These are phyloP conservation scores for Terana coerulea DNA, from an alignment of 768 basidiomycete genomes.

Conservation along the genomic window DNA sequence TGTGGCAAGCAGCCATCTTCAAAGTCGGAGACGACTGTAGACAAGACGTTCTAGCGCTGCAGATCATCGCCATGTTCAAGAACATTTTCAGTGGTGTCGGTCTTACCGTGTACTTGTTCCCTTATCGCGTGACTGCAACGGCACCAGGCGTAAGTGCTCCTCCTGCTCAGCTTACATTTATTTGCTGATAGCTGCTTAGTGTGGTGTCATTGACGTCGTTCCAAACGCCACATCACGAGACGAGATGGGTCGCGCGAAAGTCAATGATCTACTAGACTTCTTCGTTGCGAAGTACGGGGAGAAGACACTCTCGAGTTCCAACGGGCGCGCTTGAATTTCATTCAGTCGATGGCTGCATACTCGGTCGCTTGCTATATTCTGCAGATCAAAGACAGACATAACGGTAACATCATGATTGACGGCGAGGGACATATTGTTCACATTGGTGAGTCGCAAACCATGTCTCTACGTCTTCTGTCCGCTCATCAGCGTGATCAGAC, in stretches of 20 bases:
- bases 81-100: slow-evolving; percentile 92
- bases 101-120: slow-evolving; percentile 86
- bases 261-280: slow-evolving; percentile 93
- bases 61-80: slow-evolving; percentile 99
- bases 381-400: slow-evolving; percentile 98
- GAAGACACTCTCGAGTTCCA: slow-evolving; percentile 90
- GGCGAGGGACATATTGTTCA: slow-evolving; percentile 96
- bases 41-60: slow-evolving; percentile 96
- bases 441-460: slow-evolving; percentile 57
- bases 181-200: slow-evolving; percentile 45
- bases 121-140: slow-evolving; percentile 96
- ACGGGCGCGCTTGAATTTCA: slow-evolving; percentile 89
- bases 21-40: slow-evolving; percentile 99
- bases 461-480: neutral
- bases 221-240: slow-evolving; percentile 97
- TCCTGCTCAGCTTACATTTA: neutral
- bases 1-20: slow-evolving; percentile 98
- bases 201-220: slow-evolving; percentile 97
- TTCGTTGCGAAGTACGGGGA: slow-evolving; percentile 93
- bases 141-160: slow-evolving; percentile 75
- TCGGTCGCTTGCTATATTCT: slow-evolving; percentile 97
- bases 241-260: slow-evolving; percentile 98
- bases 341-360: slow-evolving; percentile 99
- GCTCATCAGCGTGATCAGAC: slow-evolving; percentile 41
- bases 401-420: slow-evolving; percentile 99